Evolutionary conservation across 2,329 filamentous ascomycete genomes (phyloP).

Genomic region (Aspergillus quadricinctus): DNA sequence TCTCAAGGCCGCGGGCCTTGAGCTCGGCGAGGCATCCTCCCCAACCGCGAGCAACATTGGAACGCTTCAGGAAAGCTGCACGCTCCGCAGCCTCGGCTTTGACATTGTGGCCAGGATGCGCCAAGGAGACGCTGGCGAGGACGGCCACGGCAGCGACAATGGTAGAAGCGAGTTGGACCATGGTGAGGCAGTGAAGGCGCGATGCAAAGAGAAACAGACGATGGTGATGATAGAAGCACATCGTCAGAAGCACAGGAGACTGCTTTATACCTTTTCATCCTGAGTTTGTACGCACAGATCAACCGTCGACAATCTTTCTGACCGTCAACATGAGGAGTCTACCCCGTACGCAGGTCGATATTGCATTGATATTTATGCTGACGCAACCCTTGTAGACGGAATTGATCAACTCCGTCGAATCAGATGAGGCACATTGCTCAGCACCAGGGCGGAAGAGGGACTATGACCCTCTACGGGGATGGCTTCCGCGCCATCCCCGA

Average conservation of each 20-base stretch:
- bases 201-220: not conserved
- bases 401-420: not conserved
- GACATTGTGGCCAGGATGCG: conserved; percentile 50
- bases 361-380: not conserved
- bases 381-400: not conserved
- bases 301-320: not conserved
- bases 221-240: not conserved
- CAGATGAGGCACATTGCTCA: not conserved
- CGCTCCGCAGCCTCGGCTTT: conserved; percentile 49
- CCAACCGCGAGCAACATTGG: conserved; percentile 40
- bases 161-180: conserved; percentile 15
- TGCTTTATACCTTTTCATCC: not conserved
- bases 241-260: not conserved
- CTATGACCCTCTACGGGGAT: not conserved
- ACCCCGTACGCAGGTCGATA: not conserved
- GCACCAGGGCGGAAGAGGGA: not conserved
- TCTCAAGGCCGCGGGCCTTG: conserved; percentile 45
- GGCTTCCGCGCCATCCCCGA: not conserved
- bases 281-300: not conserved
- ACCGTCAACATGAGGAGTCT: not conserved
- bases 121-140: conserved; percentile 25
- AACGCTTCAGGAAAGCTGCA: conserved; percentile 41
- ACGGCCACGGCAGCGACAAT: conserved; percentile 20
- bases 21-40: conserved; percentile 47
- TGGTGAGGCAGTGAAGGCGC: not conserved